A percentile compares a stretch with the other conserved stretches of the same genome.
Evolutionary conservation across 306 rosid genomes (phyloP).

Genomic region (Malus domestica): ASM211411v1 NC_041791.1:26781001-26781500

Average conservation of each 20-base stretch:
- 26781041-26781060: too few species aligned
- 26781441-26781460: conserved; percentile 78
- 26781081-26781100: too few species aligned
- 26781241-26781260: background rate
- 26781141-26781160: background rate
- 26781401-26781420: conserved; percentile 73
- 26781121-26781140: background rate
- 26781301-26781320: background rate
- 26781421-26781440: conserved; percentile 86
- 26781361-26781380: conserved; percentile 69
- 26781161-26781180: background rate
- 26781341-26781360: conserved; percentile 85
- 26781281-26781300: background rate
- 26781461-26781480: conserved; percentile 73
- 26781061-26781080: too few species aligned
- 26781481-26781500: conserved; percentile 52
- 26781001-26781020: conserved; percentile 18
- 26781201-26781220: background rate
- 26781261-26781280: background rate
- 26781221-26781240: background rate
- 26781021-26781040: too few species aligned
- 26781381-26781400: conserved; percentile 66
- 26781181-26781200: background rate
- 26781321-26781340: conserved; percentile 11
- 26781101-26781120: too few species aligned